A percentile compares a stretch with the other conserved stretches of the same genome.
These are phyloP conservation scores for Spergularia bocconei DNA, from an alignment of 148 eudicot genomes.

Conservation along the genomic window DNA sequence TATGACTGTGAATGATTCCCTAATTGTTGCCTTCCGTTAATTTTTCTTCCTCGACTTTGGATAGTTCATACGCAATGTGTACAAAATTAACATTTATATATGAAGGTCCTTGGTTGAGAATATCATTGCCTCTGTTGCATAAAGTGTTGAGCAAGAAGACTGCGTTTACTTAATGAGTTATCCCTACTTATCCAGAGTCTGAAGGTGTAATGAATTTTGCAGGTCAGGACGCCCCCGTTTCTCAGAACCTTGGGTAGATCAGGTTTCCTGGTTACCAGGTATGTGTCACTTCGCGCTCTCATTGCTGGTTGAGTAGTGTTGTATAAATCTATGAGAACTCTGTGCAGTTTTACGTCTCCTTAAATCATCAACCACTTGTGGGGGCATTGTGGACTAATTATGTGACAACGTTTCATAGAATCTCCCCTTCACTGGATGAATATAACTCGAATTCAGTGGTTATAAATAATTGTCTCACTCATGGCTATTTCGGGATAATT, in stretches of 20 bases:
- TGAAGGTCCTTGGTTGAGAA: not conserved
- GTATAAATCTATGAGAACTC: too few species aligned
- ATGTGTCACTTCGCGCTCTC: conserved; percentile 24
- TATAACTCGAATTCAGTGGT: too few species aligned
- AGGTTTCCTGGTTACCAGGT: conserved; percentile 89
- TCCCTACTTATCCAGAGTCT: not conserved
- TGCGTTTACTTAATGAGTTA: not conserved
- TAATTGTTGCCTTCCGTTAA: not conserved
- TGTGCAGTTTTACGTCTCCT: too few species aligned
- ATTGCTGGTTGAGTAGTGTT: not conserved
- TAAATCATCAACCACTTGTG: too few species aligned
- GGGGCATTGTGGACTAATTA: too few species aligned
- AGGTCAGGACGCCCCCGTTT: conserved; percentile 92
- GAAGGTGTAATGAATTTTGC: conserved; percentile 23
- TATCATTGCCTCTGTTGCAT: not conserved
- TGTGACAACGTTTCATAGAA: too few species aligned
- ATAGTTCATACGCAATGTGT: not conserved
- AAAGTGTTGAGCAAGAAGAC: not conserved
- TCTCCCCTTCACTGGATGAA: too few species aligned
- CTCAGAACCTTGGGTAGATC: conserved; percentile 84
- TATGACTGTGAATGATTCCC: conserved; percentile 18
- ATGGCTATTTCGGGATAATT: too few species aligned
- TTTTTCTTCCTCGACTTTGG: not conserved
- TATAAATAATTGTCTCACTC: too few species aligned
- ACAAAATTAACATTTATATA: not conserved